phyloP scores from a whole-genome alignment of 2,329 filamentous ascomycete species.

The Camillea tinctor region DNA sequence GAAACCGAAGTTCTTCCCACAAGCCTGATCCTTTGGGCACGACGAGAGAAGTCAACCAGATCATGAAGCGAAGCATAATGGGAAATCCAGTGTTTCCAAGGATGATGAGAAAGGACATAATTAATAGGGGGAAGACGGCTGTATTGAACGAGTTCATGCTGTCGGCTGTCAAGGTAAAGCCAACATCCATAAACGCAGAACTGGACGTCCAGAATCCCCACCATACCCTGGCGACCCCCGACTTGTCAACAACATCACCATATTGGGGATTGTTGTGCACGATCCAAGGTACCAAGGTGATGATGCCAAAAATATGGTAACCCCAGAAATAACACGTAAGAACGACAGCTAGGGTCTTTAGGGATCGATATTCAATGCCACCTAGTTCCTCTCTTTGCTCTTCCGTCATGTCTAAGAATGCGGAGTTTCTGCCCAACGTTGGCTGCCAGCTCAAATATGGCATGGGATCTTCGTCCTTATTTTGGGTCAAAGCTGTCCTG shows the following conservation, averaged over 20 bases:
- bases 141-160: slow-evolving; percentile 89
- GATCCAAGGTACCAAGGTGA: slow-evolving; percentile 81
- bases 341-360: slow-evolving; percentile 81
- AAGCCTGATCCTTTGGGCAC: slow-evolving; percentile 65
- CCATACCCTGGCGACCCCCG: slow-evolving; percentile 70
- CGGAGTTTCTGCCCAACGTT: slow-evolving; percentile 89
- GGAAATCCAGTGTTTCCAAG: slow-evolving; percentile 96
- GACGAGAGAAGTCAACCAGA: slow-evolving; percentile 74
- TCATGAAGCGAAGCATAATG: slow-evolving; percentile 88
- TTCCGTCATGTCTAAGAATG: slow-evolving; percentile 82
- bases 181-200: slow-evolving; percentile 92
- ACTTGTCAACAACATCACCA: slow-evolving; percentile 59
- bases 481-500: slow-evolving; percentile 53
- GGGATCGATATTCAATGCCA: slow-evolving; percentile 90
- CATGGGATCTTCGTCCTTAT: slow-evolving; percentile 56
- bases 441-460: slow-evolving; percentile 95
- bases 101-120: slow-evolving; percentile 84
- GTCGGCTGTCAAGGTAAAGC: slow-evolving; percentile 86
- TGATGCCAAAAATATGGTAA: slow-evolving; percentile 74
- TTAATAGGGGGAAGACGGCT: slow-evolving; percentile 71
- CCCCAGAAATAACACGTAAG: slow-evolving; percentile 78
- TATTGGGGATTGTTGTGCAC: slow-evolving; percentile 59
- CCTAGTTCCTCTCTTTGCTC: slow-evolving; percentile 93
- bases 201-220: slow-evolving; percentile 90
- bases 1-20: slow-evolving; percentile 87